Percentiles rank a stretch among this genome's conserved stretches.
These are phyloP conservation scores for Penicillium concentricum DNA, from an alignment of 2,329 filamentous ascomycete species.

Conservation along the genomic window DNA sequence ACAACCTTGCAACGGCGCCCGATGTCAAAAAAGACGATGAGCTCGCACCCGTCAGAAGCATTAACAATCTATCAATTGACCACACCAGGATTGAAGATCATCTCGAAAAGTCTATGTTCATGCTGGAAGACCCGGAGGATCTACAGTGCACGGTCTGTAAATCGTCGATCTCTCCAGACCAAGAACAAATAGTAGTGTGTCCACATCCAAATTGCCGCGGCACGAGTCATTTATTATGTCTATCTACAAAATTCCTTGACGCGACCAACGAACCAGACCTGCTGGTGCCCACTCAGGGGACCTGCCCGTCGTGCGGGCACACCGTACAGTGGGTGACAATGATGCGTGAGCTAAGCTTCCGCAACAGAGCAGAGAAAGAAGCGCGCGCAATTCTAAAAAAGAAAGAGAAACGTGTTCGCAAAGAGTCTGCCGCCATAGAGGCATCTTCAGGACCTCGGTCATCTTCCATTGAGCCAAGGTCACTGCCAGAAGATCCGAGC, in stretches of 20 bases:
- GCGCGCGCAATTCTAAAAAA: conserved; percentile 65
- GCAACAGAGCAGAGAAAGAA: conserved; percentile 68
- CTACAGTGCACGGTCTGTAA: conserved; percentile 53
- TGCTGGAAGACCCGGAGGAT: conserved; percentile 40
- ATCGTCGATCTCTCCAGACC: conserved; percentile 33
- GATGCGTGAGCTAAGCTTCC: conserved; percentile 77
- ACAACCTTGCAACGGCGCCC: conserved; percentile 13
- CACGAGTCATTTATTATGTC: conserved; percentile 56
- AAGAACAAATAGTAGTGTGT: conserved; percentile 53
- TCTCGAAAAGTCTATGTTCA: conserved; percentile 51
- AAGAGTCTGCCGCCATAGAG: conserved; percentile 12
- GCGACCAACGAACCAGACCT: conserved; percentile 36
- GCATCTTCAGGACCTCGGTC: not conserved
- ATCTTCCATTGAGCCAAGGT: conserved; percentile 12
- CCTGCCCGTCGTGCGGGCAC: conserved; percentile 68
- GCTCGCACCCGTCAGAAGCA: conserved; percentile 34
- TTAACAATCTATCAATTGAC: conserved; percentile 52
- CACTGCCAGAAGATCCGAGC: conserved; percentile 12
- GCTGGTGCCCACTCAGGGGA: conserved; percentile 66
- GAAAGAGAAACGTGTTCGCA: conserved; percentile 41
- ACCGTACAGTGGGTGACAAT: conserved; percentile 70
- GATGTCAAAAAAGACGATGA: conserved; percentile 10
- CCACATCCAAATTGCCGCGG: conserved; percentile 49
- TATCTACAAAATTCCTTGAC: conserved; percentile 53
- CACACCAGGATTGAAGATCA: conserved; percentile 52